Base-by-base conservation (phyloP, 331 rosid genomes). In the Prunus yedoensis region DNA sequence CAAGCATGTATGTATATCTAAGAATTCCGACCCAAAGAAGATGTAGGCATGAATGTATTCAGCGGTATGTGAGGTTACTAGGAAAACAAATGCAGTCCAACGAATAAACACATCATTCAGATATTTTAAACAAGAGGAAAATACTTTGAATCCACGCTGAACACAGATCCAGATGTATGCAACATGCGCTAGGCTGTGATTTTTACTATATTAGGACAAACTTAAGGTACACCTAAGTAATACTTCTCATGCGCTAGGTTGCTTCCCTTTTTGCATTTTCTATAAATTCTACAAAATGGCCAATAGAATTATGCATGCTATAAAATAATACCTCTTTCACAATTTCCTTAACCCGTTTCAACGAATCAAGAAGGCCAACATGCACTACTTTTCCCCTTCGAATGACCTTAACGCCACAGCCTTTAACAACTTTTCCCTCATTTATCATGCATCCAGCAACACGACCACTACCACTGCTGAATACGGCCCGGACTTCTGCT, bases 371-470 rank as follows among this genome's bases (percentile, higher is more conserved):
- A 74, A 79, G 54, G 32, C 97, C 96, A 61, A 76, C 82, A 74
- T 89, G 84, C 58, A 85, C 72, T 5, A 72, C 84, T 83, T 87
- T 92, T 61, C 94, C 90, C 86, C 85, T 95, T 35, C 97, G 92
- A 57, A 81, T 69, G 77, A 95, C 93, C 79, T 84, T 90, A 80
- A 95, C 61, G 53, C 99, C 97, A 16, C 97, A 95, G 64, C 91
- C 96, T 54, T 88, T 83, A 17, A 79, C 64, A 61, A 92, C 56
- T 81, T 95, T 95, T 77, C 99, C 97, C 30, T 90, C 96, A 1
- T 32, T 85, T 47, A 92, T 83, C 97, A 95, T 95, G 84, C 99
- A 95, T 60, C 99, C 99, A 78, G 99, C 99, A 67, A 88, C 96
- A 70, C 88, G 91, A 76, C 96, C 94, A 74, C 99, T 92, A 68